Evolutionary conservation across 495 filamentous ascomycete species (phyloP).

Genomic region (Gamarada debralockiae): DNA sequence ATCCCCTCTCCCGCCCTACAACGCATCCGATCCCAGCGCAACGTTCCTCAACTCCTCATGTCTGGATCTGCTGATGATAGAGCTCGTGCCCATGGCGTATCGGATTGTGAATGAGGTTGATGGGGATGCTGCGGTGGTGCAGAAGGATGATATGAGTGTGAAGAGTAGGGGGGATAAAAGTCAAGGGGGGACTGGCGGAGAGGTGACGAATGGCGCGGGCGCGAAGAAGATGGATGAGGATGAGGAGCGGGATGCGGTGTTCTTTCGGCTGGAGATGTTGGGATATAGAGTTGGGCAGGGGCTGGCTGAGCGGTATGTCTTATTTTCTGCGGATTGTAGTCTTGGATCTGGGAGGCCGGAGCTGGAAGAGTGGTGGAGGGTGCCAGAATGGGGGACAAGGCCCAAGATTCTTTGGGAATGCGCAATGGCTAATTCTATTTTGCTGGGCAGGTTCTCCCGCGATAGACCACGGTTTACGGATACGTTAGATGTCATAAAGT

Average conservation of each 20-base stretch:
- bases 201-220: not conserved
- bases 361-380: too few relatives aligned
- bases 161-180: not conserved
- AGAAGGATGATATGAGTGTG: slow-evolving; percentile 1
- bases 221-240: slow-evolving; percentile 54
- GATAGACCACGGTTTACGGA: slow-evolving; percentile 84
- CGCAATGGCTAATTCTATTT: not conserved
- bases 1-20: slow-evolving; percentile 61
- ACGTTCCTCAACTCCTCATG: slow-evolving; percentile 76
- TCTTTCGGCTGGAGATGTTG: slow-evolving; percentile 75
- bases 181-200: not conserved
- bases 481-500: slow-evolving; percentile 91
- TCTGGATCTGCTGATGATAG: slow-evolving; percentile 91
- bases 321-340: not conserved
- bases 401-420: not conserved
- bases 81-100: slow-evolving; percentile 92
- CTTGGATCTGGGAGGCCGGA: too few relatives aligned
- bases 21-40: slow-evolving; percentile 69
- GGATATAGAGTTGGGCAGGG: slow-evolving; percentile 94
- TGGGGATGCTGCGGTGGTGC: not conserved
- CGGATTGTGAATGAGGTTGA: slow-evolving; percentile 48
- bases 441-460: slow-evolving; percentile 68
- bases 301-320: slow-evolving; percentile 77
- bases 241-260: slow-evolving; percentile 76
- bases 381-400: too few relatives aligned